Percentiles rank a stretch among this genome's conserved stretches.
These are phyloP conservation scores for Debaryomyces singareniensis DNA, from an alignment of 1,139 yeast species.

Conservation along the genomic window DNA sequence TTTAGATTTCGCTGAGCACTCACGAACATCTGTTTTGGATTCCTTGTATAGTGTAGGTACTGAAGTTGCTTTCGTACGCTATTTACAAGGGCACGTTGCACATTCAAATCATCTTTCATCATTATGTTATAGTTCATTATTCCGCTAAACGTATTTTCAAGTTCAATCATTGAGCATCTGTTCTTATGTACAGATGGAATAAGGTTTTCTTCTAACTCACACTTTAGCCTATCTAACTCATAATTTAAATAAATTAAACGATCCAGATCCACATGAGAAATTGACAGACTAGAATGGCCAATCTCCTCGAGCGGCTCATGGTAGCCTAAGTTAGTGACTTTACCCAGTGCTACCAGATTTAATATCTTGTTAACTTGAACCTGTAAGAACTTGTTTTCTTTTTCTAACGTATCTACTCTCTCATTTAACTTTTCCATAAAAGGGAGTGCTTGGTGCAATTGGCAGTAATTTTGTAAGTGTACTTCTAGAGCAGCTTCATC, in stretches of 20 bases:
- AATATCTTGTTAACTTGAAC: slow-evolving; percentile 41
- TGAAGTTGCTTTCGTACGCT: slow-evolving; percentile 48
- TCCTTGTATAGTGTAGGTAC: slow-evolving; percentile 37
- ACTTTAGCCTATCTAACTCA: slow-evolving; percentile 35
- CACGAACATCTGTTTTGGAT: no score
- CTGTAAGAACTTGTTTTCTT: slow-evolving; percentile 28
- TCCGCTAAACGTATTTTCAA: slow-evolving; percentile 31
- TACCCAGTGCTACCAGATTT: slow-evolving; percentile 46
- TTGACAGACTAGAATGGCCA: slow-evolving; percentile 13
- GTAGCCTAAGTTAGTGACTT: slow-evolving; percentile 46
- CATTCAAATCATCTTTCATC: slow-evolving; percentile 44
- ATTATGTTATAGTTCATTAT: slow-evolving; percentile 38
- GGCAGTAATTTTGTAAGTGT: slow-evolving; percentile 29
- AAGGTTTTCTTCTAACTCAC: slow-evolving; percentile 36
- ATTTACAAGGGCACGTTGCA: slow-evolving; percentile 40
- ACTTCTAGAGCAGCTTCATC: slow-evolving; percentile 35
- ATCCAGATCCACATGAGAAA: slow-evolving; percentile 17
- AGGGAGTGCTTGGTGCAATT: slow-evolving; percentile 27
- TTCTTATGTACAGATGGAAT: slow-evolving; percentile 32
- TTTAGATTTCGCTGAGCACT: not conserved
- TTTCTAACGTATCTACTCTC: slow-evolving; percentile 13
- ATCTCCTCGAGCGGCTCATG: slow-evolving; percentile 43
- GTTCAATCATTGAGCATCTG: slow-evolving; percentile 19
- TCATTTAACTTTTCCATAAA: slow-evolving; percentile 15
- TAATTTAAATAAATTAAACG: slow-evolving; percentile 28